These are phyloP conservation scores for Coemansia sp. DNA, from an alignment of 192 early-diverging fungal species.

Conservation along the genomic window DNA sequence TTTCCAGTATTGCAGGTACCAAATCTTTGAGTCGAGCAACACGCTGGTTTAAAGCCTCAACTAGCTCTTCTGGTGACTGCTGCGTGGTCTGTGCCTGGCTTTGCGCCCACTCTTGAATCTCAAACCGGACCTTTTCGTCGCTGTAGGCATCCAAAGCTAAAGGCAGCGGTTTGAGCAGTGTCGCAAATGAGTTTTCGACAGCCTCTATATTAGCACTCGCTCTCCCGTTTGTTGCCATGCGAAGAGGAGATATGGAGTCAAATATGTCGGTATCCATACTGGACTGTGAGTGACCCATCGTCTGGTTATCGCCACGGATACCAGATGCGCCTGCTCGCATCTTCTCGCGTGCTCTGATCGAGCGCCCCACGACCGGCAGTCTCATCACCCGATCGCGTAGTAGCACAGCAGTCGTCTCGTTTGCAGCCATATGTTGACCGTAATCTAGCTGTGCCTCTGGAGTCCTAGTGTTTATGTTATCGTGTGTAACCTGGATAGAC, in stretches of 20 bases:
- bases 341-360: slow-evolving; percentile 36
- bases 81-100: slow-evolving; percentile 10
- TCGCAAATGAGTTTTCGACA: slow-evolving; percentile 15
- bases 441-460: not conserved
- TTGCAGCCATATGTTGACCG: not conserved
- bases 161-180: slow-evolving; percentile 15
- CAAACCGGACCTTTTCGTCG: slow-evolving; percentile 14
- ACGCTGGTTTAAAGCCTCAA: slow-evolving; percentile 10
- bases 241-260: slow-evolving; percentile 8
- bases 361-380: slow-evolving; percentile 17
- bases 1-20: slow-evolving; percentile 17
- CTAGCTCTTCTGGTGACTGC: slow-evolving; percentile 18
- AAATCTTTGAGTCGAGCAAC: slow-evolving; percentile 27
- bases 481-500: slow-evolving; percentile 2
- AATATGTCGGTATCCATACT: slow-evolving; percentile 38
- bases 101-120: slow-evolving; percentile 34
- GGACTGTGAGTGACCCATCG: not conserved
- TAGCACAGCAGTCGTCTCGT: not conserved
- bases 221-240: not conserved
- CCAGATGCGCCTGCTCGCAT: not conserved
- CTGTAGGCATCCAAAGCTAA: not conserved
- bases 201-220: not conserved
- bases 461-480: not conserved
- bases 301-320: not conserved
- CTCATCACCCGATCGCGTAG: slow-evolving; percentile 14